Percentiles rank a stretch among this genome's conserved stretches.
Conservation (phyloP, 2,329 filamentous ascomycete genomes). For the Penicillium expansum region DNA sequence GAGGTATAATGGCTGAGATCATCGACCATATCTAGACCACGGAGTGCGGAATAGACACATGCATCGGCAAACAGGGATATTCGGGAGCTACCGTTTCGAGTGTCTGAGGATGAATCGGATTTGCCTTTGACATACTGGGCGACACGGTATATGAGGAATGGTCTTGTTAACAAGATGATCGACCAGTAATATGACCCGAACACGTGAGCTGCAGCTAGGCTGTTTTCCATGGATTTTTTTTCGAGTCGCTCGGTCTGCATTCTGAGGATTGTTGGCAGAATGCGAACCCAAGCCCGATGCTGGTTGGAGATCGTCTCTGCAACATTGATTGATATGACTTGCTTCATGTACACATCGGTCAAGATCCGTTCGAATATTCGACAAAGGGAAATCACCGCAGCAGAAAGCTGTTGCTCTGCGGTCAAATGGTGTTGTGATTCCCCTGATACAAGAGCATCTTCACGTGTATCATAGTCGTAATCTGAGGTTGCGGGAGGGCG, state of each 20-base stretch:
- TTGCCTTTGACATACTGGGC: constrained; percentile 40
- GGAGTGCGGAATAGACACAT: constrained; percentile 46
- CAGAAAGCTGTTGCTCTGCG: constrained; percentile 45
- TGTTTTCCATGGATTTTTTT: constrained; percentile 35
- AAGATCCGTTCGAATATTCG: constrained; percentile 45
- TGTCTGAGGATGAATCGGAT: constrained; percentile 23
- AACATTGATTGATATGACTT: constrained; percentile 43
- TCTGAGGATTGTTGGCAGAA: constrained; percentile 46
- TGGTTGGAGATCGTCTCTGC: constrained; percentile 44
- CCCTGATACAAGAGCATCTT: constrained; percentile 34
- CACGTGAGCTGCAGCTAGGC: constrained; percentile 50
- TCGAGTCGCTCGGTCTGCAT: constrained; percentile 48
- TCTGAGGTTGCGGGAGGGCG: constrained; percentile 55
- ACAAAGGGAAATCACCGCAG: constrained; percentile 47
- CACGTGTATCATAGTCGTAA: constrained; percentile 43
- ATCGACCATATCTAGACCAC: constrained; percentile 42
- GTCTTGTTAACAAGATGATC: constrained; percentile 54
- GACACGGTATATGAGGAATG: constrained; percentile 53
- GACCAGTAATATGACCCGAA: constrained; percentile 55
- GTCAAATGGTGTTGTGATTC: constrained; percentile 18
- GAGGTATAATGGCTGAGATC: constrained; percentile 33
- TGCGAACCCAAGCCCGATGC: constrained; percentile 43
- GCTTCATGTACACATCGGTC: constrained; percentile 45
- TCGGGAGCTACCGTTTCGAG: constrained; percentile 28
- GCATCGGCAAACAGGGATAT: constrained; percentile 39